A percentile compares a stretch with the other conserved stretches of the same genome.
Evolutionary conservation across 2,329 filamentous ascomycete species (phyloP).

Genomic region (Malbranchea zuffiana): DNA sequence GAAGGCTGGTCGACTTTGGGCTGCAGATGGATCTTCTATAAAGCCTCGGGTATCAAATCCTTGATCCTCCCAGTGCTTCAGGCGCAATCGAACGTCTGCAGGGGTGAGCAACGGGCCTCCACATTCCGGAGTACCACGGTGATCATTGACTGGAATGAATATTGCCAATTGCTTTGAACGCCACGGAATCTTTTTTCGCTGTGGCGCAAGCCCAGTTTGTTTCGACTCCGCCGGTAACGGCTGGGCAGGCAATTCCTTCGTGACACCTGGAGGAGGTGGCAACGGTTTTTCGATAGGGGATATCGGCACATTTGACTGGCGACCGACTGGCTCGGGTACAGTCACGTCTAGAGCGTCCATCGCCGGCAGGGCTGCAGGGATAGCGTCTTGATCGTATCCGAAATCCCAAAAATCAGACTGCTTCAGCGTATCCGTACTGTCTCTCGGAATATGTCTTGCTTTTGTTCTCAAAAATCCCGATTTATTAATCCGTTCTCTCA

Average conservation of each 20-base stretch:
- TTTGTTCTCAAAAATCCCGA: constrained; percentile 18
- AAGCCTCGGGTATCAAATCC: constrained; percentile 36
- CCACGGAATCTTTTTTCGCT: constrained; percentile 65
- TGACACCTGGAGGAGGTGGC: constrained; percentile 11
- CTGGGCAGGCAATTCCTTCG: constrained; percentile 6
- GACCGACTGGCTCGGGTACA: constrained; percentile 7
- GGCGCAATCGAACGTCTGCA: constrained; percentile 29
- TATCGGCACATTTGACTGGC: constrained; percentile 4
- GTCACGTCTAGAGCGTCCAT: constrained; percentile 17
- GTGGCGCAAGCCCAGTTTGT: constrained; percentile 22
- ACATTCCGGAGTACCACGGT: constrained; percentile 44
- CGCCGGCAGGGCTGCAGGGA: constrained; percentile 26
- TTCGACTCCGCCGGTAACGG: constrained; percentile 14
- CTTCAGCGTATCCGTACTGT: constrained; percentile 33
- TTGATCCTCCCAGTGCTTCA: constrained; percentile 33
- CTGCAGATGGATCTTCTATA: constrained; percentile 22
- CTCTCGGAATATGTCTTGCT: constrained; percentile 26
- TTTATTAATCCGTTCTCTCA: constrained; percentile 14
- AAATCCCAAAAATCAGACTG: constrained; percentile 38
- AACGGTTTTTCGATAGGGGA: constrained; percentile 12
- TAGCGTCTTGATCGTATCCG: constrained; percentile 32
- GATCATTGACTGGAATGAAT: constrained; percentile 55
- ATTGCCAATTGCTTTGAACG: constrained; percentile 65
- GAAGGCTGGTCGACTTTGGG: constrained; percentile 33
- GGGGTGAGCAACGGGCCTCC: constrained; percentile 29